Base-by-base conservation (phyloP, 148 eudicot species). In the Tetragonia tetragonoides region DNA sequence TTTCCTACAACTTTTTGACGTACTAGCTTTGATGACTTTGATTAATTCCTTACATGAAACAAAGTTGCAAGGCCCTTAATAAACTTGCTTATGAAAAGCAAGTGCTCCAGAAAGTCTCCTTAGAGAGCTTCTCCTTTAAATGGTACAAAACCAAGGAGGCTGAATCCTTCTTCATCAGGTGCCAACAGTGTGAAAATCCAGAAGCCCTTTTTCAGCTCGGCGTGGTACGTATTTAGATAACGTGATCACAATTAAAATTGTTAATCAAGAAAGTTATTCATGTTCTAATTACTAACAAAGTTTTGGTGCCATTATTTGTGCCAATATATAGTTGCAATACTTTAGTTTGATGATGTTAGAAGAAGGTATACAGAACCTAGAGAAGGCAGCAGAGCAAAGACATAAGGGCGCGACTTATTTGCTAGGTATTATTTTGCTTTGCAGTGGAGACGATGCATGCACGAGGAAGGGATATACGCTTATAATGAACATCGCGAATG, bases 141-240 rank as follows among this genome's bases (percentile, higher is more conserved):
- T 82, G 81, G 81, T 41, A 44, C 34, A 63, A 39, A 46, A 8
- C 47, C 0, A 51, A 68, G 24, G 57, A 82, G 23, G 49, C 70
- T 2, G 46, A 51, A n/a, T 23, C 74, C 16, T 82, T 77, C 71
- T 47, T 82, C 47, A 56, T 21, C 3, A 77, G 47, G 47, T 82
- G 84, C 60, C 46, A 56, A 16, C 63, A 73, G n/a, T n/a, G 69
- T 54, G 51, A 78, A 71, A 82, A 82, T 7, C 71, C 84, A 17
- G 39, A 78, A 59, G 81, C 84, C 49, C 75, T 82, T 34, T 60
- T 77, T 23, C 78, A 24, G 7, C 49, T 77, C 14, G 81, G 84
- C 39, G 61, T 71, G 78, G 81, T 82, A 81, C 0, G 28, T 75
- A 1, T 40, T 40, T 60, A 28, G 34, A 28, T 28, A 28, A 28